Evolutionary conservation across 1,284 basidiomycete genomes (phyloP), one percentile per base, ranked within the genome.

Genomic region (Ceratobasidium sp.): DNA sequence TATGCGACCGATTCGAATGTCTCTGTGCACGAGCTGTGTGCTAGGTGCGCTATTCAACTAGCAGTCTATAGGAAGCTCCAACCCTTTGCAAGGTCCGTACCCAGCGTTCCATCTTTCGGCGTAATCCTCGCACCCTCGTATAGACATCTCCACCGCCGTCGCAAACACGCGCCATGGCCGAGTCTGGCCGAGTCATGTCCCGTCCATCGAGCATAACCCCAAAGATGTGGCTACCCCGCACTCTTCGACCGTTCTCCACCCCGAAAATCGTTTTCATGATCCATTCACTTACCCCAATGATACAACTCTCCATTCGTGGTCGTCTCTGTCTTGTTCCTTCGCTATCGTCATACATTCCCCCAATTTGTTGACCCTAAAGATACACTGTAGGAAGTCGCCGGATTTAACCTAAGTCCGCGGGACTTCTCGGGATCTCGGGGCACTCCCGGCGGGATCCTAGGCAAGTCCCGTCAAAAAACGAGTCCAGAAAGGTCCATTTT

Each of bases 341-440:
- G 27, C 27, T 30, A 30, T 30, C 27, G 27, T 30, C 27, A 30
- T 30, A 30, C 27, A 30, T 30, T 30, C 27, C 27, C 27, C 27
- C 27, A 30, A 30, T 30, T 30, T 30, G 27, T 30, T 30, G 27
- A 30, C 27, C 27, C 27, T 30, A 30, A 30, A 30, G 27, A 30
- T 30, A 30, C 59, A 62, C 59, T 62, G 59, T 62, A 38, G 59
- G 59, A 62, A 62, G 33, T 62, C 33, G 5, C 18, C 10, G 59
- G 59, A 62, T 41, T 62, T 35, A 35, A 30, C 18, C 12, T 23
- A 41, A 62, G 59, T 41, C 16, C 59, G 35, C 59, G 20, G 59
- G 59, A 62, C 33, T 41, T 62, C 38, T 4, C 59, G 14, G 59
- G 59, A 62, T 41, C 23, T 38, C 20, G 16, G 14, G 23, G 59